phyloP scores from a whole-genome alignment of 2,329 filamentous ascomycete species.

The Neophaeococcomyces mojaviensis region DNA sequence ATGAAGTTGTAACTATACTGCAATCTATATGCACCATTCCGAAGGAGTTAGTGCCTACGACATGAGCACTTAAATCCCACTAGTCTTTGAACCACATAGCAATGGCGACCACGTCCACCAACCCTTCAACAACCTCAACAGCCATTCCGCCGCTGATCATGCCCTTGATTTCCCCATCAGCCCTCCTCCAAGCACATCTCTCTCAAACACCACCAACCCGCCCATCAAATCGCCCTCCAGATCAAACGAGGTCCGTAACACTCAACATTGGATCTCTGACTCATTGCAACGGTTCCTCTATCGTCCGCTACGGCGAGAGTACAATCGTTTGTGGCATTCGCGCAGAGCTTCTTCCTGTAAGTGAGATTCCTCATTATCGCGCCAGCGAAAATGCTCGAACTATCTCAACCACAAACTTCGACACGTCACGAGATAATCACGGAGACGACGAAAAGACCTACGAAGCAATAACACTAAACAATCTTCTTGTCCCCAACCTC shows the following conservation, averaged over 20 bases:
- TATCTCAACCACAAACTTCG: slow-evolving; percentile 16
- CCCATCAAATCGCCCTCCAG: slow-evolving; percentile 70
- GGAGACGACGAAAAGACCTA: slow-evolving; percentile 35
- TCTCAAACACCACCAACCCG: slow-evolving; percentile 56
- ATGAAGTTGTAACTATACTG: too few relatives aligned
- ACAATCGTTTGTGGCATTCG: slow-evolving; percentile 91
- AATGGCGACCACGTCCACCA: too few relatives aligned
- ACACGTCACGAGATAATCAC: slow-evolving; percentile 13
- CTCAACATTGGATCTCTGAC: slow-evolving; percentile 78
- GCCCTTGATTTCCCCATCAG: slow-evolving; percentile 51
- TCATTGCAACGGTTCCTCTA: slow-evolving; percentile 81
- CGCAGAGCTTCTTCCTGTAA: slow-evolving; percentile 70
- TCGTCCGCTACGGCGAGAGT: slow-evolving; percentile 71
- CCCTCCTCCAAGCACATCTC: slow-evolving; percentile 85
- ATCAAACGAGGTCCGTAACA: slow-evolving; percentile 62
- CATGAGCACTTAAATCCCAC: too few relatives aligned
- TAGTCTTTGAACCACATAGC: too few relatives aligned
- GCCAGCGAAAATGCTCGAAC: slow-evolving; percentile 31
- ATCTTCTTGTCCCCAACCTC: slow-evolving; percentile 85
- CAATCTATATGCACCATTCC: too few relatives aligned
- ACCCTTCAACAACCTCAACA: not conserved
- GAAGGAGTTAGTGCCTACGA: too few relatives aligned
- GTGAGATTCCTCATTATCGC: slow-evolving; percentile 64
- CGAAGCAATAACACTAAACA: slow-evolving; percentile 33
- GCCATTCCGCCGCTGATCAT: slow-evolving; percentile 18